Percentiles rank a stretch among this genome's conserved stretches.
Conservation (phyloP, 805 yeast species). For the Suhomyces sp. region DNA sequence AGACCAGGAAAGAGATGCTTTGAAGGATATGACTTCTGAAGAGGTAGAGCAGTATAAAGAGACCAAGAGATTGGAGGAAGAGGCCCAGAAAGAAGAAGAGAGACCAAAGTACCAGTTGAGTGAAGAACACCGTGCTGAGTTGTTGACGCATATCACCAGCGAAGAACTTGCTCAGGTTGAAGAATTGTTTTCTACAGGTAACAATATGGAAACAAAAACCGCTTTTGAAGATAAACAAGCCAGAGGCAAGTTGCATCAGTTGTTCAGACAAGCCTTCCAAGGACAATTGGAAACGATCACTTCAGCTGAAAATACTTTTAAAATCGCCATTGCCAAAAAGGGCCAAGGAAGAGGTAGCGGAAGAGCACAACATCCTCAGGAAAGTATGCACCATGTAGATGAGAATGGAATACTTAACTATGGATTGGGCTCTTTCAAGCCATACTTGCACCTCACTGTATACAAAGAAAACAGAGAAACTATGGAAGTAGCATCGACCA, state of each 20-base stretch:
- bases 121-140: constrained; percentile 44
- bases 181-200: constrained; percentile 52
- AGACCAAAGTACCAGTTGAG: constrained; percentile 41
- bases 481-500: constrained; percentile 83
- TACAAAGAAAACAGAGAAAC: constrained; percentile 97
- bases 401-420: constrained; percentile 58
- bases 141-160: constrained; percentile 57
- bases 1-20: constrained; percentile 36
- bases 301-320: constrained; percentile 61
- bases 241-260: constrained; percentile 78
- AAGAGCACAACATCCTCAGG: constrained; percentile 35
- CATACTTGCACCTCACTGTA: constrained; percentile 70
- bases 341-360: constrained; percentile 34
- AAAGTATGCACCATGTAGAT: constrained; percentile 38
- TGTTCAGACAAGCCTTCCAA: constrained; percentile 69
- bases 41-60: constrained; percentile 30
- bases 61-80: constrained; percentile 15
- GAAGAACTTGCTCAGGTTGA: constrained; percentile 58
- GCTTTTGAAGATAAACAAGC: constrained; percentile 61
- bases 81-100: constrained; percentile 15
- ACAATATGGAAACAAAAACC: constrained; percentile 54
- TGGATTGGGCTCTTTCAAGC: constrained; percentile 70
- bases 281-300: constrained; percentile 79
- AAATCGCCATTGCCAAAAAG: constrained; percentile 52
- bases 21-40: constrained; percentile 31